phyloP scores from a whole-genome alignment of 768 basidiomycete species.

The Tulasnella sp. region DNA sequence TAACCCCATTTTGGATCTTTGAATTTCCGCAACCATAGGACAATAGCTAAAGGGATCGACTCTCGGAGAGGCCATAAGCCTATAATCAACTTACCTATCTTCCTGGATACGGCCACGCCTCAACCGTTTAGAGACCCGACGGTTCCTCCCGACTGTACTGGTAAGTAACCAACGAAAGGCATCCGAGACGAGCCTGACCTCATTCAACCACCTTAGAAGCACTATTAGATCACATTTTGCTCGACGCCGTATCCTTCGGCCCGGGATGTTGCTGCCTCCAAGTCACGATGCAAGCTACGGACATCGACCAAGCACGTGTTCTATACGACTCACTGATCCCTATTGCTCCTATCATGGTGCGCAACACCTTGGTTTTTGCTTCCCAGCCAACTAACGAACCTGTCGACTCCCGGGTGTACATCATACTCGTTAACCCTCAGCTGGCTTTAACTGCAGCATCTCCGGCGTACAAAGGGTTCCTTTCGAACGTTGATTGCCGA shows the following conservation, averaged over 20 bases:
- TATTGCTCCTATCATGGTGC: constrained; percentile 87
- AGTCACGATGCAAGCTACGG: constrained; percentile 94
- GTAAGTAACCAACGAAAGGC: constrained; percentile 39
- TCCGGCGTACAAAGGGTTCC: constrained; percentile 87
- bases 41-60: constrained; percentile 93
- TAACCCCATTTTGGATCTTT: not conserved
- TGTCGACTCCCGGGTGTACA: not conserved
- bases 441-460: constrained; percentile 91
- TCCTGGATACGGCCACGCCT: constrained; percentile 79
- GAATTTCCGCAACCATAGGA: constrained; percentile 46
- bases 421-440: constrained; percentile 42
- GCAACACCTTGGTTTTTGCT: not conserved
- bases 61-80: constrained; percentile 86
- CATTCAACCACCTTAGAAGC: constrained; percentile 42
- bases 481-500: constrained; percentile 94
- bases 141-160: constrained; percentile 77
- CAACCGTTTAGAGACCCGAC: constrained; percentile 85
- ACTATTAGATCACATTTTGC: constrained; percentile 83
- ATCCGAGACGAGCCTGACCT: not conserved
- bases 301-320: constrained; percentile 82
- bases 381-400: too few species aligned
- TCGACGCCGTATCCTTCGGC: constrained; percentile 99
- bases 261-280: constrained; percentile 99
- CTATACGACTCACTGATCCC: constrained; percentile 95
- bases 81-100: constrained; percentile 89